Conservation (phyloP, 768 basidiomycete species). For the Paxillus ammoniavirescens region DNA sequence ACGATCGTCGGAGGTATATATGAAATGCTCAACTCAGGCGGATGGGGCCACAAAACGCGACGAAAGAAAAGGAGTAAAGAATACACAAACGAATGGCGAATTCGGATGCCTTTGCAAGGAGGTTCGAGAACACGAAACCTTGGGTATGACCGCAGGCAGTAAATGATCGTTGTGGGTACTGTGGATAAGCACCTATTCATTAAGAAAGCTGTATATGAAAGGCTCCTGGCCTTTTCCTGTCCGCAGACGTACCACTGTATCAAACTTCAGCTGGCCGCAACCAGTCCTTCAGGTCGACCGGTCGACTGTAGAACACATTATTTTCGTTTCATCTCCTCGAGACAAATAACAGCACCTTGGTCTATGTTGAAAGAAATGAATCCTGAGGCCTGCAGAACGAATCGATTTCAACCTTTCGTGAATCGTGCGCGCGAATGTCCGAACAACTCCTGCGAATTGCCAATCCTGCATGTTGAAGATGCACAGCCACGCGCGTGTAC, state of each 20-base stretch:
- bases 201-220: neutral
- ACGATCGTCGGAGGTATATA: neutral
- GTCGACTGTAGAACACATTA: constrained; percentile 2
- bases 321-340: neutral
- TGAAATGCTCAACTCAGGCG: neutral
- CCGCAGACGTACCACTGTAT: neutral
- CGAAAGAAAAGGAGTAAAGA: neutral
- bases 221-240: neutral
- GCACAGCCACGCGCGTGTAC: too few species aligned
- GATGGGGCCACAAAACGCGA: neutral
- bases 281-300: constrained; percentile 3
- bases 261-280: neutral
- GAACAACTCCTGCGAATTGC: too few species aligned
- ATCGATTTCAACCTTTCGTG: neutral
- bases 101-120: neutral
- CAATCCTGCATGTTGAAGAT: too few species aligned
- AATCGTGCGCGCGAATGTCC: too few species aligned
- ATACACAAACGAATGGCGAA: neutral
- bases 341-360: neutral
- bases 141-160: neutral
- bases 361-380: neutral
- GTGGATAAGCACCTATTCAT: neutral
- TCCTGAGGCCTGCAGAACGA: neutral
- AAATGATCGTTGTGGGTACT: neutral
- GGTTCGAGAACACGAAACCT: neutral